Evolutionary conservation across 495 filamentous ascomycete genomes (phyloP).

Genomic region (Penicillium ochrochloron): DNA sequence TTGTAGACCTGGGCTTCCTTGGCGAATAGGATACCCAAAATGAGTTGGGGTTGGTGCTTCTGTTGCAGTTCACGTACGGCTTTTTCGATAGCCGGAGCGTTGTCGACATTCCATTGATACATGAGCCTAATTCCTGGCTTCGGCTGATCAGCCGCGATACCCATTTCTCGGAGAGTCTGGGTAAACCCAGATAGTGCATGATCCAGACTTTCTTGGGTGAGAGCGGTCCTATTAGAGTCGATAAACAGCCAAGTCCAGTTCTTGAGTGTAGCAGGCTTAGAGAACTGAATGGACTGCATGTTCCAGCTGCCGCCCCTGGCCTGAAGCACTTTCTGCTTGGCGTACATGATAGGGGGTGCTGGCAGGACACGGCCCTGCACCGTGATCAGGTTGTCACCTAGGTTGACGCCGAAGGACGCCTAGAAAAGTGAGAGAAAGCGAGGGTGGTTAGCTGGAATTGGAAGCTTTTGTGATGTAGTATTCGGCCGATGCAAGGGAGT

Average conservation of each 20-base stretch:
- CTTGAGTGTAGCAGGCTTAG: slow-evolving; percentile 34
- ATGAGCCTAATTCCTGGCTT: slow-evolving; percentile 22
- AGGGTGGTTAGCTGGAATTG: neutral
- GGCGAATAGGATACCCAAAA: slow-evolving; percentile 66
- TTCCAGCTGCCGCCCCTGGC: slow-evolving; percentile 58
- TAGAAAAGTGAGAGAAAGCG: slow-evolving; percentile 18
- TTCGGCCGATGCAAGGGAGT: neutral
- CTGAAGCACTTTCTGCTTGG: slow-evolving; percentile 31
- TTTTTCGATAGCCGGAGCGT: slow-evolving; percentile 31
- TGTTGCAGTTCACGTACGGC: slow-evolving; percentile 38
- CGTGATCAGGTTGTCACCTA: slow-evolving; percentile 60
- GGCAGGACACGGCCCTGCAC: slow-evolving; percentile 66
- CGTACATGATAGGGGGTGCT: slow-evolving; percentile 59
- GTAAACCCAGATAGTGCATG: neutral
- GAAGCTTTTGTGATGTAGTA: neutral
- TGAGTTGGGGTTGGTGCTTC: slow-evolving; percentile 47
- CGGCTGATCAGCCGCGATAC: slow-evolving; percentile 28
- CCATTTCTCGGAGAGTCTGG: slow-evolving; percentile 34
- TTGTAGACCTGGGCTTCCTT: slow-evolving; percentile 62
- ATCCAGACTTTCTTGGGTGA: neutral
- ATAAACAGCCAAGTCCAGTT: slow-evolving; percentile 47
- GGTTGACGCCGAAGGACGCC: slow-evolving; percentile 59
- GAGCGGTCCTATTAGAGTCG: neutral
- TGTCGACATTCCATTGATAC: slow-evolving; percentile 16
- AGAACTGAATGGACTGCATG: slow-evolving; percentile 53